These are phyloP conservation scores for Microsporum audouinii DNA, from an alignment of 2,329 filamentous ascomycete species.

Conservation along the genomic window DNA sequence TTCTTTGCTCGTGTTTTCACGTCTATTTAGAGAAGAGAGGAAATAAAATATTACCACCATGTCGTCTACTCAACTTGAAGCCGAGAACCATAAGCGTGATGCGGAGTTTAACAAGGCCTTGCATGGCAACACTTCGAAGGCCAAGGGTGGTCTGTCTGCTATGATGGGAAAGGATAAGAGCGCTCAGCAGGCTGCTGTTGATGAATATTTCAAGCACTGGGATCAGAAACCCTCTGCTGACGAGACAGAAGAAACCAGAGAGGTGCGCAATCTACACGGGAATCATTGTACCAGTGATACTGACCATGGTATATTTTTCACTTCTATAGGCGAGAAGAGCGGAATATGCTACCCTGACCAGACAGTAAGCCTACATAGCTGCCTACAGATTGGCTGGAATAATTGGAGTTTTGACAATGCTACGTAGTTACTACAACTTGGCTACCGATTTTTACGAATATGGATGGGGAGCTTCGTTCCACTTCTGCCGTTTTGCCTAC, in stretches of 20 bases:
- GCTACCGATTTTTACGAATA: slow-evolving; percentile 96
- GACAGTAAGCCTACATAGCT: slow-evolving; percentile 55
- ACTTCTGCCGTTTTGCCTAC: slow-evolving; percentile 87
- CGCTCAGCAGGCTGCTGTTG: slow-evolving; percentile 69
- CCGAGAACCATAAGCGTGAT: slow-evolving; percentile 74
- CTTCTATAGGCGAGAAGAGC: slow-evolving; percentile 56
- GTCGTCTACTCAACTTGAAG: slow-evolving; percentile 54
- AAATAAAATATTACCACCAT: slow-evolving; percentile 23
- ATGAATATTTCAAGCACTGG: slow-evolving; percentile 96
- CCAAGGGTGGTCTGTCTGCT: slow-evolving; percentile 62
- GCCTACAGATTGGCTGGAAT: not conserved
- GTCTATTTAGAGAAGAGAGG: not conserved
- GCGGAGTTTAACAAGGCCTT: slow-evolving; percentile 81
- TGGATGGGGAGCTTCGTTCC: slow-evolving; percentile 91
- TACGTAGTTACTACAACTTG: slow-evolving; percentile 76
- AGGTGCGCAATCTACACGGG: slow-evolving; percentile 42
- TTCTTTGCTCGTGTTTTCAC: too few relatives aligned
- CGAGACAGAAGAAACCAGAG: slow-evolving; percentile 73
- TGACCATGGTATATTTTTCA: not conserved
- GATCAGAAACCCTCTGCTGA: slow-evolving; percentile 67
- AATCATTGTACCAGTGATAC: not conserved
- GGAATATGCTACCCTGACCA: slow-evolving; percentile 85
- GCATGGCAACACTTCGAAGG: slow-evolving; percentile 62
- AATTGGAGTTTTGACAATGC: not conserved
- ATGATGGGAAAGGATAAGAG: slow-evolving; percentile 73